Base-by-base conservation (phyloP, 345 rosid species). In the Gynandropsis gynandra region DNA sequence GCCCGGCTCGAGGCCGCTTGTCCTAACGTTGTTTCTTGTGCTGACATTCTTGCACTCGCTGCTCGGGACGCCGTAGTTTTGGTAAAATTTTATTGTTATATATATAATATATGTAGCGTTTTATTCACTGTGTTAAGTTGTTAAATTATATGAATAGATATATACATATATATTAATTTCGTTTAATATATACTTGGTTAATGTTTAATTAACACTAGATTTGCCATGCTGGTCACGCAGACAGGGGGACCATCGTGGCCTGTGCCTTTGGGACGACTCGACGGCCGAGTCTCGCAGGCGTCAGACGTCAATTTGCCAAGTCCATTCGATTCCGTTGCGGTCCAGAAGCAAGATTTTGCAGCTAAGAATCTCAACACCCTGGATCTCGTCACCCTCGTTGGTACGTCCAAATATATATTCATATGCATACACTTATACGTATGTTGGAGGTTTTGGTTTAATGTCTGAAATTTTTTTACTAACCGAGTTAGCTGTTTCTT, bases 41-140 rank as follows among this genome's bases (percentile, higher is more conserved):
- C 84, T 33, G 81, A 79, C 53, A 79, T 79, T 19, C 75, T 76
- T n/a, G 61, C 81, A 11, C 67, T 79, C 27, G 77, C 79, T 31
- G 73, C 81, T 21, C 81, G 81, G 38, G 81, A 79, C 45, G 44
- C 67, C 33, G 81, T 79, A 5, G 70, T 61, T 52, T 45, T 71
- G 76, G 81, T 76, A 72, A 53, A 24, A 24, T 5, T 24, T 24
- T 24, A 5, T 24, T 5, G 29, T 24, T 24, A 24, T 24, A 24
- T 24, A 24, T 24, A 5, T 24, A 24, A 24, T 24, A 24, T 24
- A 24, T 24, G 29, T 24, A 24, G 4, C 29, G 29, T 24, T 24
- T 5, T 24, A 2, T 24, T 24, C 29, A 24, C 5, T n/a, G n/a
- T n/a, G n/a, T n/a, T n/a, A n/a, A n/a, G n/a, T n/a, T n/a, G n/a